Evolutionary conservation across 2,329 filamentous ascomycete species (phyloP), one percentile per base, ranked within the genome.

Genomic region (Emergomyces pasteurianus): DNA sequence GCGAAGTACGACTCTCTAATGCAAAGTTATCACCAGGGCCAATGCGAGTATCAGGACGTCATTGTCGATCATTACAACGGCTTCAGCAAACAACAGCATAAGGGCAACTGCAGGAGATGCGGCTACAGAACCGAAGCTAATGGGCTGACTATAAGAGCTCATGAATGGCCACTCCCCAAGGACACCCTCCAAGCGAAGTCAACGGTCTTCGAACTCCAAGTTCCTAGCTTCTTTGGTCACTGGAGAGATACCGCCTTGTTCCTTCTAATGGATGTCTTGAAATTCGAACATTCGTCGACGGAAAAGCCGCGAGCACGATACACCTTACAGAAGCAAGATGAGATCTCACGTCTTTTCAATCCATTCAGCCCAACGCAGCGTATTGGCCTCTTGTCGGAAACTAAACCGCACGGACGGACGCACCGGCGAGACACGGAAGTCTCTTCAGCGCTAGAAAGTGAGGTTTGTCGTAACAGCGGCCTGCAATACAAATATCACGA

Each of bases 141-240:
- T 0, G 1, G 2, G 0, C 61, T 86, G 0, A 47, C 26, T 0
- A 84, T 87, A 8, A 0, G 50, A 0, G 67, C 82, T 12, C 73
- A 83, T 63, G 83, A 86, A 65, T 85, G 81, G 81, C 83, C 83
- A 0, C 70, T 86, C 0, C 78, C 82, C 0, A 42, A 49, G 0
- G 16, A 73, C 0, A 0, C 42, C 0, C 8, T 63, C 0, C 31
- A 73, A 18, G 74, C 74, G 0, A 78, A 79, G 60, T 72, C 80
- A 0, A 74, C 75, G 0, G 72, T 85, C 0, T 86, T 85, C 56
- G 83, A 86, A 63, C 69, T 85, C 0, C 58, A 64, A 0, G 63
- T 76, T 0, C 81, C 82, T 0, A 3, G 31, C 0, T 28, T 67
- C 0, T 79, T 81, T 42, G 66, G 66, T 0, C 54, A 64, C 1